These are phyloP conservation scores for Macrolepiota fuliginosa DNA, from an alignment of 768 basidiomycete species.

Conservation along the genomic window DNA sequence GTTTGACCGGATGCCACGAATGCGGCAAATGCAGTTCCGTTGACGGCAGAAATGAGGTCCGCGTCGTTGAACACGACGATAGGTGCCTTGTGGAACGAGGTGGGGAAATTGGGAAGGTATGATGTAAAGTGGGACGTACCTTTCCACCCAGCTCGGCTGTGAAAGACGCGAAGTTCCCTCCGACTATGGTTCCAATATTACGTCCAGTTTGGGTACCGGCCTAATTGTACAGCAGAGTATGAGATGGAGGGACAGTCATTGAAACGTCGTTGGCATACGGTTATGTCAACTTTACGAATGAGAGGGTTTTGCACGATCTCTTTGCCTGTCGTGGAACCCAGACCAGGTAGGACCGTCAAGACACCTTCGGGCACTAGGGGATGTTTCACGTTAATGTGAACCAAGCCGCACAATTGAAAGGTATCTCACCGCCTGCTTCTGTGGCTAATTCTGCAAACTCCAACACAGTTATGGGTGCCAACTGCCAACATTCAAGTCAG, in stretches of 20 bases:
- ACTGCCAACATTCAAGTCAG: conserved; percentile 30
- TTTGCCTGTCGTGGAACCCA: conserved; percentile 61
- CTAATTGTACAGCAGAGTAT: conserved; percentile 29
- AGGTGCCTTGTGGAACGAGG: conserved; percentile 54
- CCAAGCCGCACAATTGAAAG: not conserved
- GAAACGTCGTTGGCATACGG: conserved; percentile 43
- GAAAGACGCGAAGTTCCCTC: conserved; percentile 67
- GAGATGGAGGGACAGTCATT: not conserved
- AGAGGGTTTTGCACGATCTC: conserved; percentile 62
- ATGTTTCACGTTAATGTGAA: not conserved
- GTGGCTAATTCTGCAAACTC: conserved; percentile 68
- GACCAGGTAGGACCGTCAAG: conserved; percentile 72
- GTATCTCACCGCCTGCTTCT: conserved; percentile 57
- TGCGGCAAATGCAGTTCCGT: conserved; percentile 79
- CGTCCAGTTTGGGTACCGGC: conserved; percentile 79
- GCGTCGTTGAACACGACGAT: conserved; percentile 80
- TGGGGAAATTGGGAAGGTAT: not conserved
- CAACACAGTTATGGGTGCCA: conserved; percentile 77
- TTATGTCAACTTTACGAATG: conserved; percentile 81
- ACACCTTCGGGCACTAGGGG: conserved; percentile 74
- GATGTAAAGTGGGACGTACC: conserved; percentile 31
- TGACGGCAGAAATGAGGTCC: conserved; percentile 69
- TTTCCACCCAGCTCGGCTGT: conserved; percentile 90
- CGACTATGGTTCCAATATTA: conserved; percentile 69
- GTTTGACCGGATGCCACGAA: conserved; percentile 90